Evolutionary conservation across 495 filamentous ascomycete species (phyloP).

Genomic region (Niebla homalea): DNA sequence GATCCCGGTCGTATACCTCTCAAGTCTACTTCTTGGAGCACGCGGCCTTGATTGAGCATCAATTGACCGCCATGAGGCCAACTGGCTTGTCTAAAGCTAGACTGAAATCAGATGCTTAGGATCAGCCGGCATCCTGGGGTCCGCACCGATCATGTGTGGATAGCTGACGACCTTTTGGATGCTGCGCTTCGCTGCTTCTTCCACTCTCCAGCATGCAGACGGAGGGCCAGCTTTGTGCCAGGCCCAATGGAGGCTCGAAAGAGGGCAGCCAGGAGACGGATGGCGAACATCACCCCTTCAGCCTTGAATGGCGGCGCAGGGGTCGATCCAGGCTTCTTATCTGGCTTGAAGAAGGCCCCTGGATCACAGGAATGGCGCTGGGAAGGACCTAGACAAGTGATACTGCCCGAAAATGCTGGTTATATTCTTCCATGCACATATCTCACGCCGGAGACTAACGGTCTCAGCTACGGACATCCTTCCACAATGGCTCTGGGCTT

Average conservation of each 20-base stretch:
- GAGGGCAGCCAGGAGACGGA: conserved; percentile 36
- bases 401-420: background rate
- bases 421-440: background rate
- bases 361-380: conserved; percentile 13
- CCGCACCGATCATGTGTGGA: conserved; percentile 34
- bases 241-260: conserved; percentile 47
- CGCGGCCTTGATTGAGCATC: no score
- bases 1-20: no score
- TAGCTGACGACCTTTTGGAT: conserved; percentile 40
- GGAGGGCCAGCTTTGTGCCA: conserved; percentile 42
- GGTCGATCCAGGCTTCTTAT: conserved; percentile 16
- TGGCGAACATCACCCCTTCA: conserved; percentile 32
- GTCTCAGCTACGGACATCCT: background rate
- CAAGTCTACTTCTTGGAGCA: no score
- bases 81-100: background rate
- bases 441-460: background rate
- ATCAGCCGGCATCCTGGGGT: background rate
- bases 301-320: conserved; percentile 12
- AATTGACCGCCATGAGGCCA: background rate
- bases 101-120: background rate
- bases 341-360: conserved; percentile 8
- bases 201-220: conserved; percentile 23
- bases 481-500: conserved; percentile 8
- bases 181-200: conserved; percentile 36
- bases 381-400: conserved; percentile 4